Evolutionary conservation across 2,329 filamentous ascomycete genomes (phyloP).

Genomic region (Verticillium tricorpus): DNA sequence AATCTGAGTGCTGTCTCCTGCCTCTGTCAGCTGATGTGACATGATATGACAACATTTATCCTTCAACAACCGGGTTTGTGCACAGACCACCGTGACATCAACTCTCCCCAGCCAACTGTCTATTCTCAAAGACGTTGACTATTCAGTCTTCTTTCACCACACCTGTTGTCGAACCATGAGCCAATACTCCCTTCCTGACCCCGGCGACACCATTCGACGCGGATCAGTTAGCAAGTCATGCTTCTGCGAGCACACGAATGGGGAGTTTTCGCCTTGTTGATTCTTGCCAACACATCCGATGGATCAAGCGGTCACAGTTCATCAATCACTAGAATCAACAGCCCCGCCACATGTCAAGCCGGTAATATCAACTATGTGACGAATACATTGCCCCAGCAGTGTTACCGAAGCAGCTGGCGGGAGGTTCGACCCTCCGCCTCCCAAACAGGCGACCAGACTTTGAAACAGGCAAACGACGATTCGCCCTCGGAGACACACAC

Average conservation of each 20-base stretch:
- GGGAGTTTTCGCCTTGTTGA: neutral
- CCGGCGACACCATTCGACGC: neutral
- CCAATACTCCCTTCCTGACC: neutral
- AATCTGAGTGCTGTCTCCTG: too few relatives aligned
- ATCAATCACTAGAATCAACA: neutral
- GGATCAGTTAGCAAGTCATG: neutral
- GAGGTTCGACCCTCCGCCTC: neutral
- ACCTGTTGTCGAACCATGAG: neutral
- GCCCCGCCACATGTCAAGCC: constrained; percentile 37
- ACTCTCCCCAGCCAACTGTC: too few relatives aligned
- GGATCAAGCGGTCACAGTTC: neutral
- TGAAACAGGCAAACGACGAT: neutral
- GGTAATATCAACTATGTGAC: constrained; percentile 80
- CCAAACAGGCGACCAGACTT: neutral
- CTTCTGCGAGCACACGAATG: neutral
- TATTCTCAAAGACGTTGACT: too few relatives aligned
- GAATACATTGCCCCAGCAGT: constrained; percentile 71
- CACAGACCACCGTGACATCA: too few relatives aligned
- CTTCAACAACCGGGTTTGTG: too few relatives aligned
- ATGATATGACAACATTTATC: too few relatives aligned
- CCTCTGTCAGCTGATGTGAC: too few relatives aligned
- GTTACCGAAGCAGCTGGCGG: constrained; percentile 60
- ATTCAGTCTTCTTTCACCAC: neutral
- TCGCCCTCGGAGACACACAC: neutral
- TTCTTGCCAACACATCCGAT: neutral